Evolutionary conservation across 1,284 basidiomycete genomes (phyloP), one percentile per base, ranked within the genome.

Genomic region (Afroboletus lepidellus): DNA sequence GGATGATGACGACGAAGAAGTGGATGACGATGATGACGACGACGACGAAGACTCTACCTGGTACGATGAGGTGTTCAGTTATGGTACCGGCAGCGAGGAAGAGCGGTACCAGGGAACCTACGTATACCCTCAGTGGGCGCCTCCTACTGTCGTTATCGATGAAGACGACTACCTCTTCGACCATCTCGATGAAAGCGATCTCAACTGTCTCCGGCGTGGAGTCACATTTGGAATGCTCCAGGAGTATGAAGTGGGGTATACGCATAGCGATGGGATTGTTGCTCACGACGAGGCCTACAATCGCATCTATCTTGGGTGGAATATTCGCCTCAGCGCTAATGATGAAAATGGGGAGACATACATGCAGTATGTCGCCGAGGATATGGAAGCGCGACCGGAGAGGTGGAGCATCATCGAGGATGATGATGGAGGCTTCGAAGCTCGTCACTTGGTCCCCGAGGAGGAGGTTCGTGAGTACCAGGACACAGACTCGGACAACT

Each of bases 221-320:
- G 84, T 77, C 48, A 79, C 80, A 0, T 55, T 73, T 46, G 74
- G 72, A 44, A 85, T 88, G 84, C 74, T 86, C 44, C 70, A 75
- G 25, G 67, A 70, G 23, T 86, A 76, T 57, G 66, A 75, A 11
- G 77, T 88, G 72, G 64, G 69, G 15, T 87, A 88, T 60, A 60
- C 64, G 0, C 83, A 83, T 59, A 54, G 64, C 12, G 67, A 72
- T 5, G 85, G 85, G 2, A 72, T 87, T 24, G 53, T 78, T 45
- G 74, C 74, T 16, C 68, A 69, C 34, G 64, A 67, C 46, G 71
- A 71, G 37, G 70, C 67, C n/a, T 66, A 69, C 52, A 73, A 72
- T 60, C 67, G 75, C 29, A 60, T 86, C 11, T 81, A 74, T 57
- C 72, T 88, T 9, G 86, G 85, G 6, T 88, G 83, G 83, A 87